phyloP scores from a whole-genome alignment of 768 basidiomycete genomes.

The Termitomyces sp. region DNA sequence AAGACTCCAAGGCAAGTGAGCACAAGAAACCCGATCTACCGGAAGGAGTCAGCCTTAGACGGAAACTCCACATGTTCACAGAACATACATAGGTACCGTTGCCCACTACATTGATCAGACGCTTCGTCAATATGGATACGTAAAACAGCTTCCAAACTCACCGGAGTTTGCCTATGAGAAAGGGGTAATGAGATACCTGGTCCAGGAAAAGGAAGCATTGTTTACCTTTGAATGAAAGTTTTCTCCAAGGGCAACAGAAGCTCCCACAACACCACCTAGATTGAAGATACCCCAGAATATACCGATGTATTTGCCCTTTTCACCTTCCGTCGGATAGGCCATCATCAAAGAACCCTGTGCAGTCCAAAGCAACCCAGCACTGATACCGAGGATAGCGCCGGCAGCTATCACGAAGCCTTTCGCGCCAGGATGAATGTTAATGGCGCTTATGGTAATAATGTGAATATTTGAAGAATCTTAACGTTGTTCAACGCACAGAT shows the following conservation, averaged over 20 bases:
- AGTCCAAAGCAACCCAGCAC: constrained; percentile 71
- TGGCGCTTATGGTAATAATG: constrained; percentile 33
- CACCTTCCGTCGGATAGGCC: constrained; percentile 72
- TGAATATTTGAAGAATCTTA: not conserved
- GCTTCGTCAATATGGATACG: not conserved
- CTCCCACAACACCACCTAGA: constrained; percentile 73
- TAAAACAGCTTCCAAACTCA: constrained; percentile 15
- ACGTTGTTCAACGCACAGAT: constrained; percentile 42
- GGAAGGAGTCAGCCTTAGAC: not conserved
- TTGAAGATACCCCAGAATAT: constrained; percentile 87
- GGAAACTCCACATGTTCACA: not conserved
- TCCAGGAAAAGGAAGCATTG: not conserved
- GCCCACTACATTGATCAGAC: constrained; percentile 34
- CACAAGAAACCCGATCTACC: constrained; percentile 71
- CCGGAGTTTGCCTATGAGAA: constrained; percentile 31
- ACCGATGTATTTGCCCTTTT: constrained; percentile 76
- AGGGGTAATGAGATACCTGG: constrained; percentile 11
- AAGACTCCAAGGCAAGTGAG: constrained; percentile 63
- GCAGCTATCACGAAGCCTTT: constrained; percentile 65
- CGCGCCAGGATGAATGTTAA: constrained; percentile 63
- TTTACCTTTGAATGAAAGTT: constrained; percentile 60
- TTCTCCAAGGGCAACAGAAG: constrained; percentile 65
- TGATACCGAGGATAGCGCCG: constrained; percentile 70
- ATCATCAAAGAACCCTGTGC: constrained; percentile 81
- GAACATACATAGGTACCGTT: constrained; percentile 71